A percentile compares a stretch with the other conserved stretches of the same genome.
Evolutionary conservation across 2,329 filamentous ascomycete species (phyloP).

Genomic region (Colletotrichum scovillei): DNA sequence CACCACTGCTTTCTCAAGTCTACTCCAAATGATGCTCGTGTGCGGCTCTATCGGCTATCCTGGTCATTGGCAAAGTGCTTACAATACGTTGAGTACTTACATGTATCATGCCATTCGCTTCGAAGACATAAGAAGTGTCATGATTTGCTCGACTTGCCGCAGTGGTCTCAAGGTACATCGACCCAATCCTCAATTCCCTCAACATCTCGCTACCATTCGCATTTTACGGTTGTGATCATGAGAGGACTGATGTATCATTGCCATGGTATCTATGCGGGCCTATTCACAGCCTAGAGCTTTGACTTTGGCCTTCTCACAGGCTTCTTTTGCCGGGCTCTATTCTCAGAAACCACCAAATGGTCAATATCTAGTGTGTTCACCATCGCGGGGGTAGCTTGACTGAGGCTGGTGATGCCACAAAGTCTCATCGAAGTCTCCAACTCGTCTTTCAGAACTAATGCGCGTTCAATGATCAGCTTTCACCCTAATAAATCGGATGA

Average conservation of each 20-base stretch:
- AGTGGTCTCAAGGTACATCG: not conserved
- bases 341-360: constrained; percentile 40
- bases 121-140: too few relatives aligned
- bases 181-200: not conserved
- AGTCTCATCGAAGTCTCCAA: constrained; percentile 45
- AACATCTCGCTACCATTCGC: not conserved
- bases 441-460: constrained; percentile 42
- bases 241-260: not conserved
- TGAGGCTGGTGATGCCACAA: constrained; percentile 42
- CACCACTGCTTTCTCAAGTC: accelerated
- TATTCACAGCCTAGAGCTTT: not conserved
- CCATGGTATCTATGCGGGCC: too few relatives aligned
- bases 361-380: constrained; percentile 47
- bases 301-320: not conserved
- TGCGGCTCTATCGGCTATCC: not conserved
- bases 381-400: constrained; percentile 41
- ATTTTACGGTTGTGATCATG: not conserved
- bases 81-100: too few relatives aligned
- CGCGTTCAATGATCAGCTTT: not conserved
- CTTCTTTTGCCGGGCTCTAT: constrained; percentile 2
- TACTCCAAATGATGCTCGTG: too few relatives aligned
- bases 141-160: too few relatives aligned
- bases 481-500: not conserved
- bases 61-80: not conserved
- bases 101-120: too few relatives aligned